Conservation (phyloP, 352 stramenopile species). For the Pythium angustatum region DNA sequence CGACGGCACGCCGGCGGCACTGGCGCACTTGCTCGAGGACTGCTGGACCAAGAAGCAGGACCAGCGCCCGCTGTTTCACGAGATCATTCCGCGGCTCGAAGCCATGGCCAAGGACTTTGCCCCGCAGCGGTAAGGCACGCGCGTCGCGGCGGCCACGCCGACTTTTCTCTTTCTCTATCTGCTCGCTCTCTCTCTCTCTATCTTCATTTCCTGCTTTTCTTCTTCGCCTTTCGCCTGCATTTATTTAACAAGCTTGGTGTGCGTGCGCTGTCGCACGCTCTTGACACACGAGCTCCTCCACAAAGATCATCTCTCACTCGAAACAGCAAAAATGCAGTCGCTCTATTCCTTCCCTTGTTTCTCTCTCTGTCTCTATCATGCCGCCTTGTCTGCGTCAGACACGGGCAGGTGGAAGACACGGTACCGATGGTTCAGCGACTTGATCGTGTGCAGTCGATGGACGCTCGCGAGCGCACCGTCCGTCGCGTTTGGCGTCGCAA, state of each 20-base stretch:
- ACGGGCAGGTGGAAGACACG: constrained; percentile 67
- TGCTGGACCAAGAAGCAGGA: constrained; percentile 88
- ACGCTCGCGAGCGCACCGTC: constrained; percentile 67
- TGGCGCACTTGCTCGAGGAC: constrained; percentile 68
- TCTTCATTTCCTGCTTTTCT: background rate
- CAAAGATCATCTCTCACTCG: too few relatives aligned
- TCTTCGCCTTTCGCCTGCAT: background rate
- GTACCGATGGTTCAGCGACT: constrained; percentile 89
- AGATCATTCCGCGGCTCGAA: constrained; percentile 80
- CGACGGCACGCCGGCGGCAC: constrained; percentile 52
- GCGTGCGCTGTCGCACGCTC: too few relatives aligned
- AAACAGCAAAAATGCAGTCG: too few relatives aligned
- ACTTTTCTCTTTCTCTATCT: background rate
- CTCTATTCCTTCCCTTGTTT: too few relatives aligned
- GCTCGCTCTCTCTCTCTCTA: background rate
- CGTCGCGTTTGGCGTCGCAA: constrained; percentile 48
- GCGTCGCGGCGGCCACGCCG: background rate
- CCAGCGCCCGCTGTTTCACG: constrained; percentile 76
- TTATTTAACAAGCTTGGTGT: constrained; percentile 6
- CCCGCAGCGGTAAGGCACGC: constrained; percentile 21
- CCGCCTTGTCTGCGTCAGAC: too few relatives aligned
- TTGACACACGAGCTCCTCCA: too few relatives aligned
- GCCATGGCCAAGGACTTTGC: constrained; percentile 77
- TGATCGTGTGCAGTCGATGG: constrained; percentile 77
- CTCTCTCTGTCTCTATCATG: constrained; percentile 4